Evolutionary conservation across 192 early-diverging fungal species (phyloP).

Genomic region (Gryganskiella cystojenkinii): DNA sequence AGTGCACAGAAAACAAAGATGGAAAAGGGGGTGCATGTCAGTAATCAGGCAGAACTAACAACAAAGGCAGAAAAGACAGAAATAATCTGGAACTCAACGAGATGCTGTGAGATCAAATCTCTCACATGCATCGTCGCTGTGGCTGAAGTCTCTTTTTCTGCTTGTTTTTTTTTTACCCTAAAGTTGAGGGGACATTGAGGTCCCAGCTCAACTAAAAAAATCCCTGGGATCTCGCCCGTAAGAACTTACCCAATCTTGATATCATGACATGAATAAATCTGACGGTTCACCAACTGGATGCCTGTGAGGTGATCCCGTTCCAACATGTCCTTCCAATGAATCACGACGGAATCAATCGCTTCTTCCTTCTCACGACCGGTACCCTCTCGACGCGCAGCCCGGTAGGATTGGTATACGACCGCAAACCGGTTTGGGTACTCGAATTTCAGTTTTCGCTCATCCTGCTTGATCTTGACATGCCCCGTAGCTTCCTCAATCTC

Average conservation of each 20-base stretch:
- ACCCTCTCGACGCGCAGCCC: neutral
- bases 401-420: constrained; percentile 43
- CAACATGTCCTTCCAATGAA: constrained; percentile 30
- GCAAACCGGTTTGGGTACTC: constrained; percentile 22
- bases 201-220: too few relatives aligned
- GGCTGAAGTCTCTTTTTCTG: too few relatives aligned
- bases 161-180: too few relatives aligned
- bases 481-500: constrained; percentile 12
- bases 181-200: too few relatives aligned
- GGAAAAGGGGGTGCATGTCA: neutral
- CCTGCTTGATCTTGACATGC: constrained; percentile 33
- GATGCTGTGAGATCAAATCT: too few relatives aligned
- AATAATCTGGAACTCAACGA: too few relatives aligned
- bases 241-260: constrained; percentile 46
- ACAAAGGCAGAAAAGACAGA: too few relatives aligned
- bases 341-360: constrained; percentile 38
- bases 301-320: constrained; percentile 29
- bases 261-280: constrained; percentile 43
- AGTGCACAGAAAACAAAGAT: neutral
- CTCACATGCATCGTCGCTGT: too few relatives aligned
- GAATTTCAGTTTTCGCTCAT: constrained; percentile 23
- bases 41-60: neutral
- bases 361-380: constrained; percentile 8
- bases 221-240: too few relatives aligned
- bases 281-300: constrained; percentile 34